phyloP scores from a whole-genome alignment of 1,139 yeast genomes.

The Hemisphaericaspora lyxosophila region DNA sequence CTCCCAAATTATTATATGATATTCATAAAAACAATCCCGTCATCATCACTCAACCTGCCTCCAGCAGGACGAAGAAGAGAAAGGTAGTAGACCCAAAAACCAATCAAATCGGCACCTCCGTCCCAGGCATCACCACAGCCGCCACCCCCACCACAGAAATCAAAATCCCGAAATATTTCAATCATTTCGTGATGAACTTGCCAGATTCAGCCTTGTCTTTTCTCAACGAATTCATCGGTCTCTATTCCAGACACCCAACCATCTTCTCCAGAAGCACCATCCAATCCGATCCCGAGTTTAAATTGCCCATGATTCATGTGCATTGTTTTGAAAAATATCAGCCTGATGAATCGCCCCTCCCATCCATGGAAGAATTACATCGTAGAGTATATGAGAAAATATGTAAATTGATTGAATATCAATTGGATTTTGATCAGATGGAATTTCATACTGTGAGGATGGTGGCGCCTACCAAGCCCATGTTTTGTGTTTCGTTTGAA shows the following conservation, averaged over 20 bases:
- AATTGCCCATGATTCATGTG: constrained; percentile 76
- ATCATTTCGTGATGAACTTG: constrained; percentile 89
- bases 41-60: constrained; percentile 31
- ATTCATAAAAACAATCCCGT: constrained; percentile 26
- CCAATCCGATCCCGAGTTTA: constrained; percentile 41
- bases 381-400: constrained; percentile 62
- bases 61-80: constrained; percentile 30
- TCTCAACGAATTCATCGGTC: constrained; percentile 70
- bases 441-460: constrained; percentile 81
- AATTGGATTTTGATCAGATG: constrained; percentile 47
- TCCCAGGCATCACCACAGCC: constrained; percentile 16
- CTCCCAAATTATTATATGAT: constrained; percentile 51
- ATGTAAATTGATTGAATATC: constrained; percentile 49
- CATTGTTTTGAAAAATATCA: constrained; percentile 91
- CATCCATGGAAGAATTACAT: constrained; percentile 72
- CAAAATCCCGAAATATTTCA: constrained; percentile 57
- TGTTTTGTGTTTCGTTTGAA: constrained; percentile 84
- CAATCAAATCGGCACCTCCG: constrained; percentile 20
- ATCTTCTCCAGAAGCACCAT: constrained; percentile 34
- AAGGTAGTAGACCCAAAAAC: constrained; percentile 30
- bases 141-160: constrained; percentile 29
- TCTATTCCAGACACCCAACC: constrained; percentile 47
- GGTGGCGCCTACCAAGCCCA: constrained; percentile 95
- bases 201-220: constrained; percentile 94
- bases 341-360: constrained; percentile 62